Base-by-base conservation (phyloP, 2,329 filamentous ascomycete species). In the Hawksworthiomyces lignivorus region DNA sequence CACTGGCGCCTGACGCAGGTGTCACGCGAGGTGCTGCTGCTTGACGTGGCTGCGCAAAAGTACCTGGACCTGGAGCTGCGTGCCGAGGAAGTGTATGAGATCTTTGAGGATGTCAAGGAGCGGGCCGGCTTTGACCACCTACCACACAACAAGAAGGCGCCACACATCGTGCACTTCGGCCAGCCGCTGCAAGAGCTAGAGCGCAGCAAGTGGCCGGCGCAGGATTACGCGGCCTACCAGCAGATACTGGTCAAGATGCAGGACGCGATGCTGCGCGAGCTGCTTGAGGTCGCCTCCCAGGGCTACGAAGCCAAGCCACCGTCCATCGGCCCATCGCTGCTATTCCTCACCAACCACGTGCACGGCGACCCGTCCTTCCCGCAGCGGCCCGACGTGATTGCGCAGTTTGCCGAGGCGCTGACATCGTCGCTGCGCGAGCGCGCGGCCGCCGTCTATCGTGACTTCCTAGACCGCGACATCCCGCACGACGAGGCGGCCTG, bases 291-390 rank as follows among this genome's bases (percentile, higher is more conserved):
- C 50, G 70, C 84, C n/a, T 75, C 96, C 60, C 82, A 90, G 67
- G 90, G 87, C 52, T 98, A 90, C 61, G 88, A 95, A 48, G 65
- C 74, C n/a, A 96, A 95, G 55, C 80, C 87, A 10, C 87, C 87
- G 5, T 79, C 82, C 29, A 80, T 94, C 18, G 87, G 82, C 14
- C 43, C 51, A 5, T 79, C 80, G 12, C 75, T 94, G 22, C 80
- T 97, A 73, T 82, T 55, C 26, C 66, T 98, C 28, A 81, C 89
- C 45, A 81, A 80, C 40, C 88, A 97, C 58, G 81, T 98, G 44
- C 82, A 85, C 53, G 70, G 72, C 39, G 89, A 98, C 58, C 73
- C 81, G 3, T 73, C 76, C 19, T 97, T 95, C 60, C 75, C 77
- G 12, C 77, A 80, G 32, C 77, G 78, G 31, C 64, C 77, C 2